Percentiles rank a stretch among this genome's conserved stretches.
These are phyloP conservation scores for Didymella pinodella DNA, from an alignment of 2,329 filamentous ascomycete genomes.

Conservation along the genomic window DNA sequence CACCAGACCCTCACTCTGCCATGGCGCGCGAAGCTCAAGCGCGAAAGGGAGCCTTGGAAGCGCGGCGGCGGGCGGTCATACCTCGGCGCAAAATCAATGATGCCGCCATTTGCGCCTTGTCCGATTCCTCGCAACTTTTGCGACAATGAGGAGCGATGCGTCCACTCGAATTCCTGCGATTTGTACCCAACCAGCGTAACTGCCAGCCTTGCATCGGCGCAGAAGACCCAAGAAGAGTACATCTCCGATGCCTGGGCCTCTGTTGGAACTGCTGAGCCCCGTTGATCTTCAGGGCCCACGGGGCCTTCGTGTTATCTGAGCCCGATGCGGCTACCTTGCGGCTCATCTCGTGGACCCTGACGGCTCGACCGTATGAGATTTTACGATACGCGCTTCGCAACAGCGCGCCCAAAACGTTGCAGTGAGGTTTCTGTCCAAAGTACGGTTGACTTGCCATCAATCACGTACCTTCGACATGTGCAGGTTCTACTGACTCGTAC, in stretches of 20 bases:
- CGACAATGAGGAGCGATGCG: background rate
- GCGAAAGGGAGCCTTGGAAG: background rate
- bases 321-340: conserved; percentile 31
- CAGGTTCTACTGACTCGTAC: conserved; percentile 9
- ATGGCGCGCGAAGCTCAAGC: background rate
- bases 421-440: too few species aligned
- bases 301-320: conserved; percentile 25
- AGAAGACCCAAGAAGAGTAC: conserved; percentile 2
- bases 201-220: conserved; percentile 14
- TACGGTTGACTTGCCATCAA: background rate
- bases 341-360: conserved; percentile 31
- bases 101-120: background rate
- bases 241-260: conserved; percentile 20
- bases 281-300: conserved; percentile 29
- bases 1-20: background rate
- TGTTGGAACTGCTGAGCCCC: conserved; percentile 27
- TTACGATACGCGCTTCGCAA: background rate
- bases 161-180: background rate
- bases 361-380: conserved; percentile 1
- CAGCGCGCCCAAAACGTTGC: background rate
- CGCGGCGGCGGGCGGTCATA: background rate
- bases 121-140: background rate
- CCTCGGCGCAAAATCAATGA: background rate
- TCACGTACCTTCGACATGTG: background rate
- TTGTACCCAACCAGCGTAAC: background rate